These are phyloP conservation scores for Barnettozyma vustinii DNA, from an alignment of 805 yeast species.

Conservation along the genomic window DNA sequence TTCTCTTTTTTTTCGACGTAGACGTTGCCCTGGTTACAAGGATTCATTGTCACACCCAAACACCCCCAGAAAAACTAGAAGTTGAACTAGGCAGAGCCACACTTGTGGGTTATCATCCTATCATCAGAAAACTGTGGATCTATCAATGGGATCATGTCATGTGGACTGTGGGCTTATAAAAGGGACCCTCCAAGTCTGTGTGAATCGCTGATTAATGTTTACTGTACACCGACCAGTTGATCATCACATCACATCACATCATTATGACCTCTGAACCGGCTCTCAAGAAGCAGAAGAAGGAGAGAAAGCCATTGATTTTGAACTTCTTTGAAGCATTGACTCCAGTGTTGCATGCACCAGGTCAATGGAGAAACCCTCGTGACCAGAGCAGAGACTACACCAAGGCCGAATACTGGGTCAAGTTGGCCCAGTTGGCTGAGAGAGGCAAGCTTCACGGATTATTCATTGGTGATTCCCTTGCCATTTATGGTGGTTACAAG, in stretches of 20 bases:
- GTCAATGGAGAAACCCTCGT: conserved; percentile 25
- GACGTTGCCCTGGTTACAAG: no score
- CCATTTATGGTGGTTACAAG: conserved; percentile 36
- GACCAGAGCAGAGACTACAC: conserved; percentile 21
- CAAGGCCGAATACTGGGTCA: conserved; percentile 34
- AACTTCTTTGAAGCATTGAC: conserved; percentile 23
- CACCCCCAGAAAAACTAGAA: no score
- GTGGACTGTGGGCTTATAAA: not conserved
- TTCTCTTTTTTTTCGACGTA: not conserved
- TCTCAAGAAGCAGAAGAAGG: not conserved
- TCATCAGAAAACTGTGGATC: not conserved
- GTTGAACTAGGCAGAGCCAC: no score
- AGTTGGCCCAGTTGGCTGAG: conserved; percentile 35
- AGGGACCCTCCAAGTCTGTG: not conserved
- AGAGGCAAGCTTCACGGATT: conserved; percentile 35
- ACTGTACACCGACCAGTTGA: no score
- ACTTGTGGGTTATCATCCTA: not conserved
- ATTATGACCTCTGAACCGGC: not conserved
- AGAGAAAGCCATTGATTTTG: conserved; percentile 16
- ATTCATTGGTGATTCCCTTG: conserved; percentile 37
- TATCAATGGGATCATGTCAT: not conserved
- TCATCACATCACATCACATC: no score
- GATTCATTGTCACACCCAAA: no score
- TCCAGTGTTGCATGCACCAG: conserved; percentile 25
- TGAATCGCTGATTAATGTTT: not conserved